Evolutionary conservation across 108 stramenopile genomes (phyloP), one percentile per base, ranked within the genome.

Genomic region (Schizochytrium sp.): DNA sequence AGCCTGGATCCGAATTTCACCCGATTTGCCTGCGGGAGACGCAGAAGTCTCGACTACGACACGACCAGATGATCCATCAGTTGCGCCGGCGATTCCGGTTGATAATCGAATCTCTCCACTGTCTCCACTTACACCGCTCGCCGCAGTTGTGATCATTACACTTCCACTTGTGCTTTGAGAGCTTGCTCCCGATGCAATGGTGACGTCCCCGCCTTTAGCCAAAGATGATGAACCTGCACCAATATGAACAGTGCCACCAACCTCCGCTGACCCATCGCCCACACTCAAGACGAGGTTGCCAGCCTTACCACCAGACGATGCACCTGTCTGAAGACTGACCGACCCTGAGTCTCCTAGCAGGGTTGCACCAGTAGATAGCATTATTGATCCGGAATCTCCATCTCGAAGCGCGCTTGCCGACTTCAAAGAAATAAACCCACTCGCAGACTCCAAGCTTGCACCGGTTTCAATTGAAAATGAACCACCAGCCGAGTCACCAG

Each of bases 161-260:
- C 55, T 3, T 17, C 76, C 76, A 53, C 76, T 83, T 7, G 19
- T 13, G 45, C 28, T 10, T 42, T 55, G 50, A 46, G 76, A 38
- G 2, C 76, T 83, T 10, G 53, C 15, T 13, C 76, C 76, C 50
- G 76, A 83, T 8, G 5, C 8, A 50, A 83, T 83, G 47, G 2
- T 40, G 0, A 83, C 76, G 28, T 7, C 53, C 28, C 76, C 76
- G 76, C 76, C 76, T 0, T 10, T 53, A n/a, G 53, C 55, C 1
- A 55, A 55, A 5, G 76, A 55, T 38, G 40, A 55, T n/a, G 1
- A 1, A 10, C 93, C 93, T 3, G 93, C 93, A 4, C 55, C 40
- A 28, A 93, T 55, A 42, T 91, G 58, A 10, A 93, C 64, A 46
- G 89, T 91, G 12, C 93, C 93, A 17, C 92, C 93, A 47, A 72